Base-by-base conservation (phyloP, 495 filamentous ascomycete species). In the Hypoxylon intermedium region DNA sequence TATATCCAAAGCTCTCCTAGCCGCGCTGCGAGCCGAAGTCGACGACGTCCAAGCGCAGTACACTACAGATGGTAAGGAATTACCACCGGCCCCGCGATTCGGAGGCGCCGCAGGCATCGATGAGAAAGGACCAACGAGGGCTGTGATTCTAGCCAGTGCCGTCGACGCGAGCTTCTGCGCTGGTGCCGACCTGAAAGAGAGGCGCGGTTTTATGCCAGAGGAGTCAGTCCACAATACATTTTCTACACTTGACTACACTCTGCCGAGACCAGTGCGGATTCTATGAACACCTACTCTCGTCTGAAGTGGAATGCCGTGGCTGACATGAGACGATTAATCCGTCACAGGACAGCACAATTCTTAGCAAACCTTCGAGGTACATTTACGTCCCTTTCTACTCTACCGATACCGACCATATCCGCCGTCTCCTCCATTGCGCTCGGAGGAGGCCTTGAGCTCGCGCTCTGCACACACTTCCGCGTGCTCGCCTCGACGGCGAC, bases 181-280 rank as follows among this genome's bases (percentile, higher is more conserved):
- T 0, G 94, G 94, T 24, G 94, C 94, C 1, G 93, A 98, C 63
- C 72, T 98, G 53, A 98, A 97, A 69, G 94, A 97, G 78, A 80
- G 93, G 16, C 82, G 81, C 26, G 80, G 76, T 0, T 91, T 98
- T 72, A 88, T 82, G 2, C 77, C 73, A 49, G 84, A 89, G 48
- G 87, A 97, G 86, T 81, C 40, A 49, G 77, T 63, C 23, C 3
- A 52, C 40, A 49, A 76, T 63, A 26, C 3, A 52, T 21, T 36
- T 9, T 33, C 2, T 46, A 36, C 20, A 21, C n/a, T 37, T n/a
- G n/a, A n/a, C n/a, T n/a, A n/a, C n/a, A n/a, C n/a, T n/a, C n/a
- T n/a, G n/a, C n/a, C n/a, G n/a, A n/a, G n/a, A n/a, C n/a, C n/a
- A n/a, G n/a, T n/a, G n/a, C n/a, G n/a, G n/a, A 12, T 9, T 85